These are phyloP conservation scores for Fusarium xylarioides DNA, from an alignment of 2,329 filamentous ascomycete species.

Conservation along the genomic window DNA sequence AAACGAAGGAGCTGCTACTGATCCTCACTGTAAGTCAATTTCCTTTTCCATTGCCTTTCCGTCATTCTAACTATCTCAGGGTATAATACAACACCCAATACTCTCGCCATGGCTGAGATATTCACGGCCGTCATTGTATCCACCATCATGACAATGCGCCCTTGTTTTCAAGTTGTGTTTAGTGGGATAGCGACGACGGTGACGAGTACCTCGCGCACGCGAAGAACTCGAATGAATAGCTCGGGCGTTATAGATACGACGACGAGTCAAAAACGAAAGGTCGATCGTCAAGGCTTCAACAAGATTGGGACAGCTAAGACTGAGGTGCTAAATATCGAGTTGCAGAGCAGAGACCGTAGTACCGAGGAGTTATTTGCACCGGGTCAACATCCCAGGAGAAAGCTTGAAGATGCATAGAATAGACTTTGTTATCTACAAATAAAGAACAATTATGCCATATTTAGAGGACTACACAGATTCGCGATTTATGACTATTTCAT, in stretches of 20 bases:
- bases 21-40: neutral
- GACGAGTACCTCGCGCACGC: neutral
- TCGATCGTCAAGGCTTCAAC: neutral
- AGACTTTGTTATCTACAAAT: neutral
- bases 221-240: neutral
- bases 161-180: neutral
- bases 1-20: neutral
- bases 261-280: neutral
- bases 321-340: neutral
- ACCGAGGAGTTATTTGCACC: neutral
- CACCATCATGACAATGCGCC: conserved; percentile 1
- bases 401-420: neutral
- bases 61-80: neutral
- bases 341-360: neutral
- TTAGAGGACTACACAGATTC: too few species aligned
- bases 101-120: conserved; percentile 2
- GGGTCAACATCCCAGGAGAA: neutral
- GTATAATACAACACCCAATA: neutral
- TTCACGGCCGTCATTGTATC: conserved; percentile 1
- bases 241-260: neutral
- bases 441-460: too few species aligned
- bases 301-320: neutral
- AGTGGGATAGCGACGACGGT: neutral
- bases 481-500: too few species aligned
- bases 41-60: accelerated